phyloP scores from a whole-genome alignment of 768 basidiomycete genomes.

The Lentinula sp. region DNA sequence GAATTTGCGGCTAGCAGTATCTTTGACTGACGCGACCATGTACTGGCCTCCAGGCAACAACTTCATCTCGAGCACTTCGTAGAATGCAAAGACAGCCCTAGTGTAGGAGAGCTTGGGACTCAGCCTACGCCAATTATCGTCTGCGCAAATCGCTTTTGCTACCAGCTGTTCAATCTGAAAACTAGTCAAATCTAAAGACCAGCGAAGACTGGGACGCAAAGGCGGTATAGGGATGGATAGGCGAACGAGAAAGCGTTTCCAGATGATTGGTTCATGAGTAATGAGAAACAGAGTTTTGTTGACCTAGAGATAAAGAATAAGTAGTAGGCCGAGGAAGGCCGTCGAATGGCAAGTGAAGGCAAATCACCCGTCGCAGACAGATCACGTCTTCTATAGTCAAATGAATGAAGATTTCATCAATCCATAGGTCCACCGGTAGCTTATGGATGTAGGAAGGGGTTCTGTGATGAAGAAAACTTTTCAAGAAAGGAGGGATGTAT shows the following conservation, averaged over 20 bases:
- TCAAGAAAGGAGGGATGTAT: slow-evolving; percentile 4
- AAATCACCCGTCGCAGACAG: slow-evolving; percentile 35
- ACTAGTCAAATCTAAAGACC: slow-evolving; percentile 28
- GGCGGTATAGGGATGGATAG: slow-evolving; percentile 55
- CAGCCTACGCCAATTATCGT: slow-evolving; percentile 49
- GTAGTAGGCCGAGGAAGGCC: background rate
- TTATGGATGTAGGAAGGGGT: background rate
- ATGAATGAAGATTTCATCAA: slow-evolving; percentile 36
- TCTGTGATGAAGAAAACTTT: background rate
- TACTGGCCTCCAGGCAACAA: slow-evolving; percentile 65
- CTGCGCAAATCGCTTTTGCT: slow-evolving; percentile 51
- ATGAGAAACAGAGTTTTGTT: slow-evolving; percentile 54
- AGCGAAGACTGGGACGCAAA: slow-evolving; percentile 51
- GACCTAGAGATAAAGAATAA: slow-evolving; percentile 31
- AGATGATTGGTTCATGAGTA: slow-evolving; percentile 62
- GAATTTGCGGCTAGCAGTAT: slow-evolving; percentile 36
- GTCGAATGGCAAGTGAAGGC: background rate
- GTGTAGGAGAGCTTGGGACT: slow-evolving; percentile 27
- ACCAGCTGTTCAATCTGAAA: slow-evolving; percentile 54
- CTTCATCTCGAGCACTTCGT: slow-evolving; percentile 44
- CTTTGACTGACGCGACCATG: slow-evolving; percentile 54
- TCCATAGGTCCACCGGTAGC: slow-evolving; percentile 37
- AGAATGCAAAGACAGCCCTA: slow-evolving; percentile 22
- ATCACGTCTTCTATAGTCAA: slow-evolving; percentile 42
- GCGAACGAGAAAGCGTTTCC: slow-evolving; percentile 57